Evolutionary conservation across 2,329 filamentous ascomycete species (phyloP), one percentile per base, ranked within the genome.

Genomic region (Beauveria sp.): DNA sequence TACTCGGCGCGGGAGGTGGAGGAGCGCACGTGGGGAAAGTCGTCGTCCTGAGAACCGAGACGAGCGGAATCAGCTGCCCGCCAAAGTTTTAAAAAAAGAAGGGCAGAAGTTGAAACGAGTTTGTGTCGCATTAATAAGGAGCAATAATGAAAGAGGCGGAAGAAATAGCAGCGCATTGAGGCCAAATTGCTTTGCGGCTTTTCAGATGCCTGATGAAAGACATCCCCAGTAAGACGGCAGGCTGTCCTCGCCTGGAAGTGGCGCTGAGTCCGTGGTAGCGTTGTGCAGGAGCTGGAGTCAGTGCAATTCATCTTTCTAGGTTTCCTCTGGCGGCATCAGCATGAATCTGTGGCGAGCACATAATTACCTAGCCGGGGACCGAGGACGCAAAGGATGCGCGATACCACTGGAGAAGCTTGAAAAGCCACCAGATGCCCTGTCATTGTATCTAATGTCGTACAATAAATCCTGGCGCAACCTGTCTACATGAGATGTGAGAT

Each of bases 11-110:
- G 30, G 54, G 41, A 34, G 47, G 37, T 52, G 56, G 56, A 51
- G 56, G 56, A 26, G 47, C 56, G 34, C 56, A 59, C 56, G 56
- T 59, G 56, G 56, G 56, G 56, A 59, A 52, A 22, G 37, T 12
- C 12, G 56, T 59, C 47, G 47, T 59, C 24, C 26, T 48, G 46
- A 59, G 56, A 59, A 52, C 47, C 9, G 28, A 57, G 30, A 57
- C 9, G 43, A 30, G 14, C 52, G 16, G 40, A 46, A 5, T 55
- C 41, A 55, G 46, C n/a, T 8, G 41, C 40, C 53, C 3, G 22
- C 9, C 9, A 26, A 26, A 26, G 9, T 37, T 16, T 37, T n/a
- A 37, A 37, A 37, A 37, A 37, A 37, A 37, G 12, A 37, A 37
- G 10, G 12, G 5, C 34, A 16, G 34, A 5, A 37, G 34, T 14